phyloP scores from a whole-genome alignment of 2,329 filamentous ascomycete species.

The Ascomycota sp. region DNA sequence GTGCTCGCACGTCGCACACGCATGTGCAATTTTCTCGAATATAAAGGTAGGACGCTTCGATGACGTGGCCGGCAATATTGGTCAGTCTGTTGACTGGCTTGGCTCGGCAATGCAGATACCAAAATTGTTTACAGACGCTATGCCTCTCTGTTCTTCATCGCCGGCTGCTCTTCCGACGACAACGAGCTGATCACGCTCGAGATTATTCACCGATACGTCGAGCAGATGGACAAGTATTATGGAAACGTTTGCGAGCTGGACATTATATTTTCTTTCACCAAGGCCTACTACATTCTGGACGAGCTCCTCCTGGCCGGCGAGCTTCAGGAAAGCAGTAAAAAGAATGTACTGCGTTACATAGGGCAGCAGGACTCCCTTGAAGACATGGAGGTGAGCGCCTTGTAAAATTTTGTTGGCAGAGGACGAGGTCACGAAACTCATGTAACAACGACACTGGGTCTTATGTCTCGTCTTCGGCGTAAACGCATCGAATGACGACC shows the following conservation, averaged over 20 bases:
- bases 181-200: constrained; percentile 97
- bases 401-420: constrained; percentile 34
- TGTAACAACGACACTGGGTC: constrained; percentile 29
- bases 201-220: constrained; percentile 96
- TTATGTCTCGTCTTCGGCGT: too few species aligned
- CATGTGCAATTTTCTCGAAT: constrained; percentile 99
- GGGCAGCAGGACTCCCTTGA: constrained; percentile 93
- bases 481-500: too few species aligned
- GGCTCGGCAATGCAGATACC: constrained; percentile 42
- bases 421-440: constrained; percentile 79
- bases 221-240: constrained; percentile 99
- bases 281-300: constrained; percentile 97
- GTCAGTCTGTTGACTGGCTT: too few species aligned
- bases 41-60: constrained; percentile 51
- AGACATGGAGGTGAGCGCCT: constrained; percentile 84
- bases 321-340: constrained; percentile 97
- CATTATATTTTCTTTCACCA: constrained; percentile 99
- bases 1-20: constrained; percentile 87
- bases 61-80: too few species aligned
- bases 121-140: constrained; percentile 98
- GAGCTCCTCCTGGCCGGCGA: constrained; percentile 89
- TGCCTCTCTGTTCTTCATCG: constrained; percentile 97
- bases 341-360: constrained; percentile 92
- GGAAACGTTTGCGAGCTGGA: constrained; percentile 98
- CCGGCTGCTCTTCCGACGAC: constrained; percentile 87